Evolutionary conservation across 306 rosid species (phyloP).

Genomic region (Lathyrus aphaca): DNA sequence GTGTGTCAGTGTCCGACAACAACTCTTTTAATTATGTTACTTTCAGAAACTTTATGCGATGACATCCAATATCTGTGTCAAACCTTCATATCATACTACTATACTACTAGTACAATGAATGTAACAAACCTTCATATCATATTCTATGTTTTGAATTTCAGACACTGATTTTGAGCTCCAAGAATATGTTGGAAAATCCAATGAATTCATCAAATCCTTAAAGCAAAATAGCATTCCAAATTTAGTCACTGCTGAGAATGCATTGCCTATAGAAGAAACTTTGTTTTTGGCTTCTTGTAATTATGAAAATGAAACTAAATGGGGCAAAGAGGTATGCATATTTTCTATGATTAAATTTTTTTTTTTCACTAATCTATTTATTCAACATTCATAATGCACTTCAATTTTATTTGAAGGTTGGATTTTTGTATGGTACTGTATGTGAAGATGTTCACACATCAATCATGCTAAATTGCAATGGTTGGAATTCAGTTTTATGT

Average conservation of each 20-base stretch:
- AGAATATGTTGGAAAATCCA: slow-evolving; percentile 56
- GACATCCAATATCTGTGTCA: too few species aligned
- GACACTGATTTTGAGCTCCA: slow-evolving; percentile 51
- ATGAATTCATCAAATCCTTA: slow-evolving; percentile 57
- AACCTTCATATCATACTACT: too few species aligned
- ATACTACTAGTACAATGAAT: not conserved
- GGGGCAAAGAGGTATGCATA: slow-evolving; percentile 64
- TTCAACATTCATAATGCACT: not conserved
- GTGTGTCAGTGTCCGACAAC: too few species aligned
- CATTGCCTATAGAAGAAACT: slow-evolving; percentile 38
- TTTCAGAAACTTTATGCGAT: too few species aligned
- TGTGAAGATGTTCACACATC: slow-evolving; percentile 69
- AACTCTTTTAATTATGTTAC: too few species aligned
- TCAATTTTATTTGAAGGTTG: slow-evolving; percentile 49
- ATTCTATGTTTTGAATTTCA: slow-evolving; percentile 30
- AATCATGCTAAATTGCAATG: slow-evolving; percentile 56
- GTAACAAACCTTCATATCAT: not conserved
- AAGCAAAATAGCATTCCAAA: slow-evolving; percentile 27
- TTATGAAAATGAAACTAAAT: slow-evolving; percentile 60
- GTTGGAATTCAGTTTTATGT: slow-evolving; percentile 70
- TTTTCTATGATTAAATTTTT: not conserved
- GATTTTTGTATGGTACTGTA: slow-evolving; percentile 59
- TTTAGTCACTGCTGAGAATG: slow-evolving; percentile 1
- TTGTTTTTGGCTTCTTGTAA: slow-evolving; percentile 61
- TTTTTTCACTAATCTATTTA: not conserved